Base-by-base conservation (phyloP, 176 grass and related monocot genomes). In the Tuctoria greenei region DNA sequence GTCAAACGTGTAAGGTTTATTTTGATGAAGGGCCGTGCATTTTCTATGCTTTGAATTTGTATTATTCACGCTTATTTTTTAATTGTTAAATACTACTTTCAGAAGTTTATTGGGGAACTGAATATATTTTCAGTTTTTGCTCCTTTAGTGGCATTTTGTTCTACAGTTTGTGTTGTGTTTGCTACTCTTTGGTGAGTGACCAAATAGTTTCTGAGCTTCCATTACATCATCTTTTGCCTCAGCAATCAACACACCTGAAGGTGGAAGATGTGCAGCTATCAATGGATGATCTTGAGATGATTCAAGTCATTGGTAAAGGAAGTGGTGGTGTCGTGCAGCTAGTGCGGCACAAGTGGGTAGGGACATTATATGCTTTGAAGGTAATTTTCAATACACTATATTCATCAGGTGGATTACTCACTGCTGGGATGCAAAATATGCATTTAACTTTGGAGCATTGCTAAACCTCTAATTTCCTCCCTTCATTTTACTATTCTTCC, bases 241-340 rank as follows among this genome's bases (percentile, higher is more conserved):
- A 64, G 72, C 78, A 94, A 68, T 76, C 84, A 37, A 83, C 84
- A 77, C 75, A 94, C 43, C 44, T 86, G 47, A 91, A 89, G 67
- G 86, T 87, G 51, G 86, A 91, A 78, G 95, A 94, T 81, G 45
- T 92, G 60, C 88, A 91, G 78, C 84, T 93, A 59, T 85, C 84
- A 55, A 78, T 87, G 82, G 95, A 94, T 86, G 91, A 98, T 74
- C 84, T 98, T 35, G 91, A 98, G 73, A 79, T 90, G 64, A 90
- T 98, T 69, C 93, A 98, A 89, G 86, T 98, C 65, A 98, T 94
- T 45, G 95, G 95, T 41, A 98, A 92, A 88, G 95, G 95, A 72
- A 98, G 95, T 57, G 95, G 95, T 51, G 91, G 95, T 35, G 72
- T 92, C 31, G 95, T 98, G 47, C 95, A 94, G 67, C 82, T 98